A percentile compares a stretch with the other conserved stretches of the same genome.
Conservation (phyloP, 1,284 basidiomycete genomes). For the Cutaneotrichosporon sp. region DNA sequence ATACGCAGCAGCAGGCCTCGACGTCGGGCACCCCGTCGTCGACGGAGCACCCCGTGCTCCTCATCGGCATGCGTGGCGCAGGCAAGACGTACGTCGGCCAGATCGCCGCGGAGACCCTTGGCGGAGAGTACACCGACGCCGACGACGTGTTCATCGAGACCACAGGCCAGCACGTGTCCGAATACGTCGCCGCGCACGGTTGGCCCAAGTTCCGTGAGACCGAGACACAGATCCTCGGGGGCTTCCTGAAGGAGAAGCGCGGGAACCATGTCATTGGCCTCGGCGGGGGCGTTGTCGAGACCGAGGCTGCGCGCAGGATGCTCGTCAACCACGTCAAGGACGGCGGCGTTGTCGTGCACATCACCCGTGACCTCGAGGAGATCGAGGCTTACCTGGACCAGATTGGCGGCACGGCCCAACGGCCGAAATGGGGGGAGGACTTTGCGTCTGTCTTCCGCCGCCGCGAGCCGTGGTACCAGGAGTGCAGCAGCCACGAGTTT, state of each 20-base stretch:
- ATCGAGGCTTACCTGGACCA: conserved; percentile 71
- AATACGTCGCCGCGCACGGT: conserved; percentile 70
- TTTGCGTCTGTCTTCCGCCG: conserved; percentile 76
- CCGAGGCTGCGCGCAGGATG: conserved; percentile 63
- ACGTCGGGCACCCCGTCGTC: conserved; percentile 48
- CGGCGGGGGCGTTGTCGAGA: conserved; percentile 94
- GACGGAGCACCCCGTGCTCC: conserved; percentile 59
- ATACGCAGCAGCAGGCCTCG: conserved; percentile 45
- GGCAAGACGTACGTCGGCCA: conserved; percentile 89
- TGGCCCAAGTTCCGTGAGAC: conserved; percentile 71
- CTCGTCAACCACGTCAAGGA: conserved; percentile 63
- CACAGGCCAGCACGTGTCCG: conserved; percentile 61
- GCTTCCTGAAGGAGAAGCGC: conserved; percentile 58
- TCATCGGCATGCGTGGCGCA: conserved; percentile 95
- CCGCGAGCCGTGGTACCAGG: conserved; percentile 80
- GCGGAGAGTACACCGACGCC: conserved; percentile 79
- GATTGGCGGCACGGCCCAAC: conserved; percentile 57
- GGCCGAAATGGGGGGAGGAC: conserved; percentile 79
- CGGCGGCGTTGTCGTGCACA: conserved; percentile 65
- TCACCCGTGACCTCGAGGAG: conserved; percentile 64
- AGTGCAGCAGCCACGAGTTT: conserved; percentile 80
- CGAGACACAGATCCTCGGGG: conserved; percentile 58
- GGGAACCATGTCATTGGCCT: conserved; percentile 75
- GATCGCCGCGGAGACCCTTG: conserved; percentile 68
- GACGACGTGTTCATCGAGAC: conserved; percentile 72